Base-by-base conservation (phyloP, 805 yeast species). In the Yueomyces sinensis region DNA sequence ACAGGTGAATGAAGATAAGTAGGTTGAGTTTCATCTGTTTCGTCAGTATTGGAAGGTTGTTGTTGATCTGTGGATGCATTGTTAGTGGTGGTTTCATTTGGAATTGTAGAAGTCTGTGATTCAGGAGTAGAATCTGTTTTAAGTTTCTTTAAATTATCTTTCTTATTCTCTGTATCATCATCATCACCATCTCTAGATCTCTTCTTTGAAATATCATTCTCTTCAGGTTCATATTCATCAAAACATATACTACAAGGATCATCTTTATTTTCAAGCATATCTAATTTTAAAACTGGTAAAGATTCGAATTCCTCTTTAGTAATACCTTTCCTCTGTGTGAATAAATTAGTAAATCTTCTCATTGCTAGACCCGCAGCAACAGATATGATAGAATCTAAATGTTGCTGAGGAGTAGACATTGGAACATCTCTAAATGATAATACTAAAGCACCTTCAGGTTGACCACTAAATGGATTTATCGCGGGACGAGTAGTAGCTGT, bases 291-390 rank as follows among this genome's bases (percentile, higher is more conserved):
- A 1, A 60, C 47, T 5, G 72, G 70, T 36, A 77, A 63, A 5
- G 62, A 56, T 23, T 68, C 68, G 54, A 79, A 77, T 23, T 60
- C 61, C 18, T 68, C 69, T 17, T 62, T 52, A 0, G 77, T 59
- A 4, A 76, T 62, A 9, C 83, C 82, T 27, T 66, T 61, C 15
- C 65, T 61, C 36, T 62, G 64, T 37, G 66, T 62, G 22, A 68
- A 58, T 28, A 68, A 63, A 16, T 69, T 65, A 4, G 72, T 63
- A 27, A 78, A 70, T 13, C 82, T 73, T 28, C 77, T 60, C 50
- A 76, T 64, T 1, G 86, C 86, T 54, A 79, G 66, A 18, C 74
- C 73, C 0, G 87, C 76, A 2, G 86, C 84, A 37, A 79, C 56
- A 19, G 76, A 62, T 11, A 80, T 70, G 36, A 79, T 63, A 25